Conservation (phyloP, 345 rosid genomes). For the Rhodomyrtus tomentosa region DNA sequence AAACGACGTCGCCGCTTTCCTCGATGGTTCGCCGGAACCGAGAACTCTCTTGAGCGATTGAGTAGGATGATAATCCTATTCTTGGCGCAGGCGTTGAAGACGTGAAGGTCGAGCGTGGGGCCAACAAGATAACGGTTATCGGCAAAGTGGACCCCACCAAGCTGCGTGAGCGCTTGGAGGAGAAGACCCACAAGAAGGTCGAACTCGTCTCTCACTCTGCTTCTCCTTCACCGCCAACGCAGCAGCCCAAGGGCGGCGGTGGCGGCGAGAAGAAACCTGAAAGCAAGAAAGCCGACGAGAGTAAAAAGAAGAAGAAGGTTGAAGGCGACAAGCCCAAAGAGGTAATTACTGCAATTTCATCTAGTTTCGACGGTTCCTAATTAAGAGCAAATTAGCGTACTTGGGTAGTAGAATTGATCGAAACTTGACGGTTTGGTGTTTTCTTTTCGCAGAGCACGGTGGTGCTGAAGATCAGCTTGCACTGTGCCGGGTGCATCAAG, state of each 20-base stretch:
- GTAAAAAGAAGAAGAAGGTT: conserved; percentile 1
- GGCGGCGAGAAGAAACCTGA: conserved; percentile 30
- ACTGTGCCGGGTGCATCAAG: conserved; percentile 31
- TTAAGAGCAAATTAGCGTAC: not conserved
- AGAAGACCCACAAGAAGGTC: conserved; percentile 15
- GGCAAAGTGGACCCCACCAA: conserved; percentile 30
- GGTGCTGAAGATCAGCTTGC: conserved; percentile 25
- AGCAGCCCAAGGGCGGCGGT: conserved; percentile 14
- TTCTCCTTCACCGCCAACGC: conserved; percentile 8
- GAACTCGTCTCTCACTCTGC: conserved; percentile 15
- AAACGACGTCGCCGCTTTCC: not conserved
- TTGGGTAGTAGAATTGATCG: not conserved
- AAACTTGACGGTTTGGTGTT: not conserved
- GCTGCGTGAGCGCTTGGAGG: conserved; percentile 18
- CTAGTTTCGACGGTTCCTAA: no score
- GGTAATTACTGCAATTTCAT: not conserved
- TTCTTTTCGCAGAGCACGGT: conserved; percentile 19
- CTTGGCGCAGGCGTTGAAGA: conserved; percentile 20
- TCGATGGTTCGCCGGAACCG: not conserved
- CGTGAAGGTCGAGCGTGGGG: conserved; percentile 15
- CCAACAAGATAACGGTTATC: conserved; percentile 24
- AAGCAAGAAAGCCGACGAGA: not conserved
- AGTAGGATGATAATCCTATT: not conserved
- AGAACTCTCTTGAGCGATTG: no score
- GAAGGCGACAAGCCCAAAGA: conserved; percentile 18